A percentile compares a stretch with the other conserved stretches of the same genome.
Conservation (phyloP, 2,329 filamentous ascomycete genomes). For the Zasmidium cellare region DNA sequence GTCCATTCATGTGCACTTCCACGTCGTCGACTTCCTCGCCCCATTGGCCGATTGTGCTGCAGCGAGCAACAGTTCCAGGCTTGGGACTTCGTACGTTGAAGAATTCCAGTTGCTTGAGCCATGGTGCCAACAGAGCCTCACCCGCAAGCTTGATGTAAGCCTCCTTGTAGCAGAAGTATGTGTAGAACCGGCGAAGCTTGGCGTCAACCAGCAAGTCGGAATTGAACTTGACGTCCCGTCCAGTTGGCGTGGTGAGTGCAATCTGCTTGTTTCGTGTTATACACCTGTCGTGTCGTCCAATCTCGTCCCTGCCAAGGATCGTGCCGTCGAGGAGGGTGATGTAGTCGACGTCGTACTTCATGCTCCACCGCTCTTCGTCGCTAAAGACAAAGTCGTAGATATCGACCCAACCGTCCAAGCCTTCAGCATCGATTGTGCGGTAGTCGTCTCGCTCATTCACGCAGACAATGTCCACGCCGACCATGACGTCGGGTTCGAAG, state of each 20-base stretch:
- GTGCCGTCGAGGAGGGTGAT: constrained; percentile 49
- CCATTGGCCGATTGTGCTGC: constrained; percentile 47
- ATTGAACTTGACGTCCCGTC: constrained; percentile 39
- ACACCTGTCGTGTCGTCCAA: constrained; percentile 47
- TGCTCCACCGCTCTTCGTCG: constrained; percentile 59
- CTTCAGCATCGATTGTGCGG: constrained; percentile 58
- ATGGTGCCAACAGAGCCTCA: constrained; percentile 71
- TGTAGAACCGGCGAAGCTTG: constrained; percentile 71
- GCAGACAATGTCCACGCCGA: constrained; percentile 77
- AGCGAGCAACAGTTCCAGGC: constrained; percentile 43
- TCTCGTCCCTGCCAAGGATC: constrained; percentile 38
- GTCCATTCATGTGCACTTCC: constrained; percentile 52
- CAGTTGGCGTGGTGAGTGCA: constrained; percentile 36
- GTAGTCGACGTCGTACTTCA: constrained; percentile 56
- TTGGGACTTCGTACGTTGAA: constrained; percentile 60
- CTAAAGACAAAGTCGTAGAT: constrained; percentile 72
- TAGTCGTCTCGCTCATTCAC: constrained; percentile 68
- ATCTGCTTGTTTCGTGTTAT: constrained; percentile 41
- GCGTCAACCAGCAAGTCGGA: constrained; percentile 55
- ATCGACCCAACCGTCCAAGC: constrained; percentile 68
- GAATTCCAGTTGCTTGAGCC: constrained; percentile 72
- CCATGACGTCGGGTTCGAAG: constrained; percentile 43
- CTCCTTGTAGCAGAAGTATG: constrained; percentile 77
- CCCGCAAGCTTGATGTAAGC: constrained; percentile 82
- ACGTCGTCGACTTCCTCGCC: constrained; percentile 50